phyloP scores from a whole-genome alignment of 257 asterid species.

The Parsonsia alboflavescens region DNA sequence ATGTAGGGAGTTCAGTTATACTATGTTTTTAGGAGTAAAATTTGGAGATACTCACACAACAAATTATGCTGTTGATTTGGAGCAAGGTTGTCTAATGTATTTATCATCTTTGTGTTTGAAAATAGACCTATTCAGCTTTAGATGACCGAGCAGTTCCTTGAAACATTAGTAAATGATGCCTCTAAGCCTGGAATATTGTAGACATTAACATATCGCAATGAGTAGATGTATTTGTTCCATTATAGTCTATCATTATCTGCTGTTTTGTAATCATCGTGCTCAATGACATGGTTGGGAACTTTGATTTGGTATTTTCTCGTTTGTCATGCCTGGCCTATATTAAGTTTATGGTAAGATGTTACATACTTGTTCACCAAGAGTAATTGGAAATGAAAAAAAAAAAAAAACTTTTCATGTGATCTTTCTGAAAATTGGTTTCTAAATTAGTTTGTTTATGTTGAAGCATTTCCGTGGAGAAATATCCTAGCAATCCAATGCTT shows the following conservation, averaged over 20 bases:
- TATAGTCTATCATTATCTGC: not conserved
- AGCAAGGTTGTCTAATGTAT: not conserved
- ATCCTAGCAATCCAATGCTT: slow-evolving; percentile 84
- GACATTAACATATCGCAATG: not conserved
- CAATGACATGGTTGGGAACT: not conserved
- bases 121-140: not conserved
- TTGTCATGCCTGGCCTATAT: no score
- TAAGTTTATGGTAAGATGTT: not conserved
- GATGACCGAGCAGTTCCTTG: not conserved
- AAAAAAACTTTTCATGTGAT: not conserved
- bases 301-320: not conserved
- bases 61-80: not conserved
- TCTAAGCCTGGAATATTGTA: not conserved
- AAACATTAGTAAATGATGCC: not conserved
- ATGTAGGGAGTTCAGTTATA: not conserved
- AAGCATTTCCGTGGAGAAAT: slow-evolving; percentile 80
- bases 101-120: not conserved
- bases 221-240: not conserved
- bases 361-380: not conserved
- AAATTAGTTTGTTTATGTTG: slow-evolving; percentile 14
- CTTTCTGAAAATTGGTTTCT: not conserved
- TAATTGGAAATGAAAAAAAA: not conserved
- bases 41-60: not conserved
- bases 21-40: not conserved
- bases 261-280: not conserved